phyloP scores from a whole-genome alignment of 1,284 basidiomycete genomes.

The Boletellus deceptivus region DNA sequence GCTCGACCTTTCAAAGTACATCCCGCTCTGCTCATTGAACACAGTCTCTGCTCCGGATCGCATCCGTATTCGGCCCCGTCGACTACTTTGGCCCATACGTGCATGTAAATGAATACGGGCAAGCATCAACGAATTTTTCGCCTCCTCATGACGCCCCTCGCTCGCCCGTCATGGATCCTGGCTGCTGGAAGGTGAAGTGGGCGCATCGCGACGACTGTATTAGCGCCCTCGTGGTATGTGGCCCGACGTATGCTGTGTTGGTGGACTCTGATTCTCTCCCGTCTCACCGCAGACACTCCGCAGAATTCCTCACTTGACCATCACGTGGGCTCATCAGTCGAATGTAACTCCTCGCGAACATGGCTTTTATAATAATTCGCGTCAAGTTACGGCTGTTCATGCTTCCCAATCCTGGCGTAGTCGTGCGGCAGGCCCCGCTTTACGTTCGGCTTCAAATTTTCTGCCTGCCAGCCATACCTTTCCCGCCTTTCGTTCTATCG shows the following conservation, averaged over 20 bases:
- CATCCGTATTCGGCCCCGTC: slow-evolving; percentile 53
- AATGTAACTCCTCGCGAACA: slow-evolving; percentile 20
- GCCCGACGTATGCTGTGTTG: background rate
- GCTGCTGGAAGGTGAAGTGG: slow-evolving; percentile 77
- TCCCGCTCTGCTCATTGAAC: slow-evolving; percentile 5
- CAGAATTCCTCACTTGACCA: slow-evolving; percentile 62
- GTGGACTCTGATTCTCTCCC: slow-evolving; percentile 7
- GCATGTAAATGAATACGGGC: slow-evolving; percentile 19
- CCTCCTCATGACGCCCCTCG: slow-evolving; percentile 51
- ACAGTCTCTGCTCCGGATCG: slow-evolving; percentile 47
- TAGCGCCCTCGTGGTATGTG: slow-evolving; percentile 60
- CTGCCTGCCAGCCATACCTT: slow-evolving; percentile 22
- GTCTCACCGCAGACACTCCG: slow-evolving; percentile 53
- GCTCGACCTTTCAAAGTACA: slow-evolving; percentile 4
- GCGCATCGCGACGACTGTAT: slow-evolving; percentile 70
- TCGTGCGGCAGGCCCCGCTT: slow-evolving; percentile 4
- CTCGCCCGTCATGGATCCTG: slow-evolving; percentile 50
- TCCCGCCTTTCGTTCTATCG: slow-evolving; percentile 13
- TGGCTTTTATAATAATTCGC: slow-evolving; percentile 16
- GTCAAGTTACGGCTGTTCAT: slow-evolving; percentile 7
- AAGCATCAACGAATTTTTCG: slow-evolving; percentile 34
- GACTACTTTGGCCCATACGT: slow-evolving; percentile 40
- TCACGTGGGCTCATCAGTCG: slow-evolving; percentile 74
- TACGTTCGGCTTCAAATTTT: slow-evolving; percentile 19
- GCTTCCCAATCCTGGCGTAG: slow-evolving; percentile 27